These are phyloP conservation scores for Trypanosoma rangeli DNA, from an alignment of 208 protist genomes.

Conservation along the genomic window DNA sequence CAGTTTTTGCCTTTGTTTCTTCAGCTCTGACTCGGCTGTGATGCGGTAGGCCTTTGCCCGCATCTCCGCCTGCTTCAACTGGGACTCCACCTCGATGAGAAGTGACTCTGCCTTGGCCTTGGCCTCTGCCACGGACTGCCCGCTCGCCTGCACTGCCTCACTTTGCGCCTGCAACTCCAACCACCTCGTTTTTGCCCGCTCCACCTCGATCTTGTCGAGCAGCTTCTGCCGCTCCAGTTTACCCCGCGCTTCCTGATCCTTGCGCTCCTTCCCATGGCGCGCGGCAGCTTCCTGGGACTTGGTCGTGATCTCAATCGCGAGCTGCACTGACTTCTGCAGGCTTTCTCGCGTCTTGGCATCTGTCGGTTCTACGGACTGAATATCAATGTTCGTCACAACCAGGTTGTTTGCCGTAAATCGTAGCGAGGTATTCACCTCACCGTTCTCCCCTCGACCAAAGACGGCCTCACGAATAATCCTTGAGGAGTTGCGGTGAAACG, in stretches of 20 bases:
- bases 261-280: conserved; percentile 90
- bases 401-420: conserved; percentile 92
- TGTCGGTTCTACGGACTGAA: conserved; percentile 93
- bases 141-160: conserved; percentile 89
- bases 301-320: conserved; percentile 98
- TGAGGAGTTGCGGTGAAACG: conserved; percentile 96
- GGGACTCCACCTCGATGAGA: conserved; percentile 85
- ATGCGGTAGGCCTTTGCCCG: conserved; percentile 84
- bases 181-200: conserved; percentile 77
- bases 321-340: conserved; percentile 96
- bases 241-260: conserved; percentile 92
- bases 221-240: conserved; percentile 93
- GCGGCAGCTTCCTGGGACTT: conserved; percentile 95
- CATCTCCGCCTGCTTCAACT: conserved; percentile 88
- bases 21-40: conserved; percentile 77
- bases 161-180: conserved; percentile 93
- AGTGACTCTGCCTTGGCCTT: conserved; percentile 90
- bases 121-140: conserved; percentile 91
- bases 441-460: conserved; percentile 83
- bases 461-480: conserved; percentile 94
- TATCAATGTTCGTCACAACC: conserved; percentile 95
- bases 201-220: conserved; percentile 83
- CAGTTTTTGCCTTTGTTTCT: conserved; percentile 81
- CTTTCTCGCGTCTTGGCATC: conserved; percentile 93
- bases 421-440: conserved; percentile 56